A percentile compares a stretch with the other conserved stretches of the same genome.
phyloP scores from a whole-genome alignment of 192 early-diverging fungal species.

The Entophlyctis luteolus region DNA sequence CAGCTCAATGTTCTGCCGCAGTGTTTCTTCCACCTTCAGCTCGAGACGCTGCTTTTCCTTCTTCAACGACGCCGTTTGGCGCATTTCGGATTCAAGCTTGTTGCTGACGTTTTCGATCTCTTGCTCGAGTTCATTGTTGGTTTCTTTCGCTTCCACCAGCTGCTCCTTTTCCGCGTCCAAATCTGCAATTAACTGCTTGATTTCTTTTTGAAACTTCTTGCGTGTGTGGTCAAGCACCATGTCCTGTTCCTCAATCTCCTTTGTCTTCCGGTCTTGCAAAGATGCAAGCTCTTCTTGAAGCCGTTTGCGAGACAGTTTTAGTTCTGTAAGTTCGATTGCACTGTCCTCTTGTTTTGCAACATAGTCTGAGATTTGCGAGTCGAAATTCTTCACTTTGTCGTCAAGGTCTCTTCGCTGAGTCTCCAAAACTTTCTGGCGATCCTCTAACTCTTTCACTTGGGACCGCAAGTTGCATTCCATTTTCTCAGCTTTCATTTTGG shows the following conservation, averaged over 20 bases:
- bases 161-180: conserved; percentile 66
- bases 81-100: conserved; percentile 67
- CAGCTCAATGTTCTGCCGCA: conserved; percentile 58
- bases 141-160: conserved; percentile 63
- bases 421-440: conserved; percentile 58
- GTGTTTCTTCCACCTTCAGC: conserved; percentile 67
- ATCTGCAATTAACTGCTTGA: conserved; percentile 73
- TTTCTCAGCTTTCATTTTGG: conserved; percentile 73
- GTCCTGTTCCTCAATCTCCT: conserved; percentile 74
- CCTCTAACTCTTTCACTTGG: conserved; percentile 68
- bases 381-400: conserved; percentile 58
- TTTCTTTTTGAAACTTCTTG: conserved; percentile 81
- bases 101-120: conserved; percentile 60
- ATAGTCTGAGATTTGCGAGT: conserved; percentile 67
- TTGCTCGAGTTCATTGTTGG: conserved; percentile 63
- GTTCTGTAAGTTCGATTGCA: conserved; percentile 64
- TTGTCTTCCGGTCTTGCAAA: conserved; percentile 65
- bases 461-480: conserved; percentile 58
- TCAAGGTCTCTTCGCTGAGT: conserved; percentile 63
- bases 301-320: conserved; percentile 63
- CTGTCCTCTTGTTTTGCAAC: conserved; percentile 76
- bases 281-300: conserved; percentile 73
- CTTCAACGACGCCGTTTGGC: conserved; percentile 61
- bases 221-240: conserved; percentile 66
- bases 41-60: conserved; percentile 79